Percentiles rank a stretch among this genome's conserved stretches.
phyloP scores from a whole-genome alignment of 805 yeast species.

The Starmera dryadoides region DNA sequence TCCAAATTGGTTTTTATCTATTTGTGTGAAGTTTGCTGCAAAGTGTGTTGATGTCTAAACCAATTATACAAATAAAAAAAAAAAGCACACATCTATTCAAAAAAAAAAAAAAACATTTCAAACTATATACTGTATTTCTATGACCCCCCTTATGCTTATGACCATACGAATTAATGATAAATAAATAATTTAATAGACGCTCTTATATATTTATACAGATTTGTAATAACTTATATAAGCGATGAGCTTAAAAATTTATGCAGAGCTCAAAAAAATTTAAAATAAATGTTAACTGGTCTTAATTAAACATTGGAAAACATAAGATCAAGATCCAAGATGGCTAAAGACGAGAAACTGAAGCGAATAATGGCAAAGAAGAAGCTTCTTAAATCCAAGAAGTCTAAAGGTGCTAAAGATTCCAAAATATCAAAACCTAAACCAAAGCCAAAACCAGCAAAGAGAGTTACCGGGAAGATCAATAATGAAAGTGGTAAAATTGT shows the following conservation, averaged over 20 bases:
- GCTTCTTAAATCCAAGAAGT: background rate
- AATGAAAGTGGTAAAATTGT: slow-evolving; percentile 28
- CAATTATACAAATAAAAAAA: background rate
- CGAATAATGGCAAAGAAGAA: background rate
- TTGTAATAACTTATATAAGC: slow-evolving; percentile 4
- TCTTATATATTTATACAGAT: too few species aligned
- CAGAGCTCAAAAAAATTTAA: slow-evolving; percentile 6
- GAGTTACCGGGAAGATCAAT: background rate
- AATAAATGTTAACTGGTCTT: background rate
- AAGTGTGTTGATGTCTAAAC: background rate
- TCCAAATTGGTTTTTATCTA: slow-evolving; percentile 15
- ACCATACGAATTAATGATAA: too few species aligned
- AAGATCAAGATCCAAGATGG: background rate
- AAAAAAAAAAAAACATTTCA: too few species aligned
- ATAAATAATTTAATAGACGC: too few species aligned
- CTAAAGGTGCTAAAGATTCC: background rate
- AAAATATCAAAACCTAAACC: slow-evolving; percentile 3
- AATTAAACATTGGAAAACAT: background rate
- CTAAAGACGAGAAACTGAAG: background rate
- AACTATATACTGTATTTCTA: too few species aligned
- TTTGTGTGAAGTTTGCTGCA: slow-evolving; percentile 6
- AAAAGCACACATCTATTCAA: background rate
- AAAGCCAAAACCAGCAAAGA: background rate
- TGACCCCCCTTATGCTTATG: too few species aligned
- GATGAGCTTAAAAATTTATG: slow-evolving; percentile 8